Conservation (phyloP, 192 early-diverging fungal genomes). For the Haplosporangium gracile region DNA sequence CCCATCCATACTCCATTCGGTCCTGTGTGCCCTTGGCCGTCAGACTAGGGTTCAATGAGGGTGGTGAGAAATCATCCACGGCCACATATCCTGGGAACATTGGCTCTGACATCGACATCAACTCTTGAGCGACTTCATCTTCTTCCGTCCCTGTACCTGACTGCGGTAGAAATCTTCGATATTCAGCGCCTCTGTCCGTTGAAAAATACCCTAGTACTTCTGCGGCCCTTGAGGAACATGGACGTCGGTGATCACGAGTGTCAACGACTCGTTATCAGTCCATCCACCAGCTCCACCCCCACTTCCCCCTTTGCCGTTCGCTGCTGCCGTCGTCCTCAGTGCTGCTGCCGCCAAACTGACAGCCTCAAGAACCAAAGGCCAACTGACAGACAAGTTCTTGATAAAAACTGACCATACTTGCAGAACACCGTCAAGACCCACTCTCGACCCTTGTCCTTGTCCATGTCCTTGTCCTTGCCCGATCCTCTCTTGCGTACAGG, state of each 20-base stretch:
- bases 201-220: too few species aligned
- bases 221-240: neutral
- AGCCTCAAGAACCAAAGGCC: neutral
- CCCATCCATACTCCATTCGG: neutral
- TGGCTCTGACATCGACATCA: neutral
- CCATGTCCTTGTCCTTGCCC: too few species aligned
- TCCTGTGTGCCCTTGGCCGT: neutral
- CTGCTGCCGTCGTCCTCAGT: neutral
- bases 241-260: neutral
- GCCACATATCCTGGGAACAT: neutral
- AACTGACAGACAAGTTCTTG: neutral
- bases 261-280: neutral
- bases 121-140: too few species aligned
- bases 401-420: neutral
- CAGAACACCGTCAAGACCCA: neutral
- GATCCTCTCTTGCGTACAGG: neutral
- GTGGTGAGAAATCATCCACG: neutral
- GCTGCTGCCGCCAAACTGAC: neutral
- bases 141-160: too few species aligned
- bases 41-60: neutral
- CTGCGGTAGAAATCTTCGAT: too few species aligned
- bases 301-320: neutral
- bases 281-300: neutral
- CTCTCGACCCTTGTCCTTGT: neutral
- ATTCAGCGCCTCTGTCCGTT: too few species aligned